These are phyloP conservation scores for Pythium pyrilobum DNA, from an alignment of 352 stramenopile species.

Conservation along the genomic window DNA sequence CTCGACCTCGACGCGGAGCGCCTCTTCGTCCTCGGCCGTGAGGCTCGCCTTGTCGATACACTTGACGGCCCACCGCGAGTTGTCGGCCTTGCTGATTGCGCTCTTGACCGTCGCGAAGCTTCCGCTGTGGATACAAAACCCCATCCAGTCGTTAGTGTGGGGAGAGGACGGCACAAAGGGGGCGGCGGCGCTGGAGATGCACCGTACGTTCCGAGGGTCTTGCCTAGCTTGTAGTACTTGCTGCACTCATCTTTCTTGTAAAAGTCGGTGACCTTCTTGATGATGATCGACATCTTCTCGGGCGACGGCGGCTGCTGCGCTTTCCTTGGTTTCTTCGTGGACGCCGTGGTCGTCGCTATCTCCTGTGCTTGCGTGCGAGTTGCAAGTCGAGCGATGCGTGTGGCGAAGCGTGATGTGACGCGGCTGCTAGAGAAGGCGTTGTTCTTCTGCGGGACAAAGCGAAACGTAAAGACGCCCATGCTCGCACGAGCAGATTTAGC, in stretches of 20 bases:
- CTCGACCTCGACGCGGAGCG: slow-evolving; percentile 76
- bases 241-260: slow-evolving; percentile 86
- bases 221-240: slow-evolving; percentile 89
- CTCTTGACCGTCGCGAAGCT: slow-evolving; percentile 86
- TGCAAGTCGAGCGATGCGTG: too few relatives aligned
- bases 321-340: not conserved
- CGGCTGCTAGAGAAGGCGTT: too few relatives aligned
- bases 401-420: too few relatives aligned
- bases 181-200: too few relatives aligned
- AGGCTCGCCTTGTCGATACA: slow-evolving; percentile 82
- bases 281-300: slow-evolving; percentile 58
- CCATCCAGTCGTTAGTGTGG: too few relatives aligned
- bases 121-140: too few relatives aligned
- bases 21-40: slow-evolving; percentile 76
- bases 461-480: too few relatives aligned
- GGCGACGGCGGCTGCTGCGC: not conserved
- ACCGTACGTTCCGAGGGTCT: slow-evolving; percentile 83
- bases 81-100: slow-evolving; percentile 71
- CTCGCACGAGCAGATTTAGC: too few relatives aligned
- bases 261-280: slow-evolving; percentile 85
- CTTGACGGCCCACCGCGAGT: slow-evolving; percentile 77
- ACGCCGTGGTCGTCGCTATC: too few relatives aligned
- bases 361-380: too few relatives aligned
- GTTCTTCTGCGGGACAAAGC: too few relatives aligned
- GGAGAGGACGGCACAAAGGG: too few relatives aligned